Evolutionary conservation across 371 early-diverging fungal species (phyloP).

Genomic region (Parasitella parasitica): DNA sequence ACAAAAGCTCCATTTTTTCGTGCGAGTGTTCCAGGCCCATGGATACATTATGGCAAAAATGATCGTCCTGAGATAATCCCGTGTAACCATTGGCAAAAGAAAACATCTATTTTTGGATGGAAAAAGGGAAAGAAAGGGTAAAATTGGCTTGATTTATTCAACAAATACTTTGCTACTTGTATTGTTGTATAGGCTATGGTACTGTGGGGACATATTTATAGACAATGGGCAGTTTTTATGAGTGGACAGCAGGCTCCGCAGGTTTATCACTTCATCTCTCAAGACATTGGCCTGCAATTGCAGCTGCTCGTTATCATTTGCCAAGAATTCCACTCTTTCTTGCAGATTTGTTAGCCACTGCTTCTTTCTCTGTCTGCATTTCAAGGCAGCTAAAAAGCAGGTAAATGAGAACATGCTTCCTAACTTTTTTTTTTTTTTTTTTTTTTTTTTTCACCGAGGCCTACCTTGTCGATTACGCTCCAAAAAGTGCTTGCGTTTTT

Average conservation of each 20-base stretch:
- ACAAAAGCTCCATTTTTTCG: not conserved
- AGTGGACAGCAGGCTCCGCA: conserved; percentile 33
- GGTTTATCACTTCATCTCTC: conserved; percentile 70
- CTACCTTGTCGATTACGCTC: conserved; percentile 83
- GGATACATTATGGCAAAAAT: not conserved
- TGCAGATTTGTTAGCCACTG: conserved; percentile 80
- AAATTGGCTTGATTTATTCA: not conserved
- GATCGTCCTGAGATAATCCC: not conserved
- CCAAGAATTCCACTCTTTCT: conserved; percentile 68
- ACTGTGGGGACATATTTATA: not conserved
- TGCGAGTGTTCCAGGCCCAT: not conserved
- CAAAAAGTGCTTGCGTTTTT: conserved; percentile 76
- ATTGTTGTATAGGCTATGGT: not conserved
- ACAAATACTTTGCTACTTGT: not conserved
- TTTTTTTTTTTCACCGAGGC: not conserved
- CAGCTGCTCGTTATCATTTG: conserved; percentile 71
- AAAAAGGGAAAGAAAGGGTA: not conserved
- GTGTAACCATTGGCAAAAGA: not conserved
- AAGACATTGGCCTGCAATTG: conserved; percentile 62
- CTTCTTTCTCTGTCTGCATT: conserved; percentile 90
- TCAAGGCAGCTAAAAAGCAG: conserved; percentile 70
- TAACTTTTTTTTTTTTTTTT: too few species aligned
- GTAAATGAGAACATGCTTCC: too few species aligned
- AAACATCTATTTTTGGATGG: not conserved
- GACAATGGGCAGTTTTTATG: conserved; percentile 57